These are phyloP conservation scores for Cavenderia fasciculata DNA, from an alignment of 78 protist genomes.

Conservation along the genomic window DNA sequence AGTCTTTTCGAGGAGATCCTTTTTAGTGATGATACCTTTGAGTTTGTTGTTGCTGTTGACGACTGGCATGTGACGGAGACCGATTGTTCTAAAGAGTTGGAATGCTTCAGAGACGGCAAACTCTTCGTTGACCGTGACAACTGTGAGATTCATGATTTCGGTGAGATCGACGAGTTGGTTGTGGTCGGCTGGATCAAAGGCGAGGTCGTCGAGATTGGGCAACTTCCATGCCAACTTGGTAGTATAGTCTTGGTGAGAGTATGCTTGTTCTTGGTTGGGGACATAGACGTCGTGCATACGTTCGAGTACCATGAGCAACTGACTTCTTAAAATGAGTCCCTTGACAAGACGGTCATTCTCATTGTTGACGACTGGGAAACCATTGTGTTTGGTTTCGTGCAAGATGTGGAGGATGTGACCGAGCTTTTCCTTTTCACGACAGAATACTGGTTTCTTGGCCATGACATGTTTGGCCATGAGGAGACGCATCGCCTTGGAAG, in stretches of 20 bases:
- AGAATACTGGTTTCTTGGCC: constrained; percentile 63
- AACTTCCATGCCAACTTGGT: constrained; percentile 63
- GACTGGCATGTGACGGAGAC: constrained; percentile 80
- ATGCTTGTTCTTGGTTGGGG: constrained; percentile 18
- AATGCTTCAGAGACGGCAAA: constrained; percentile 69
- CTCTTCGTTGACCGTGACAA: constrained; percentile 48
- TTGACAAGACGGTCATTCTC: constrained; percentile 38
- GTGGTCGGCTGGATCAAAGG: constrained; percentile 47
- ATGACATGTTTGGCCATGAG: constrained; percentile 53
- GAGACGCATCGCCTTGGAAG: constrained; percentile 51
- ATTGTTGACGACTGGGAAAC: constrained; percentile 82
- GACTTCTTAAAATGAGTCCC: constrained; percentile 59
- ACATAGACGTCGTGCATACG: constrained; percentile 38
- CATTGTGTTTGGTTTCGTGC: constrained; percentile 66
- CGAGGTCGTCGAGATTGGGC: constrained; percentile 27
- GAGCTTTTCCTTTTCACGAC: constrained; percentile 4
- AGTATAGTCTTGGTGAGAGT: constrained; percentile 57
- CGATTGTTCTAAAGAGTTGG: constrained; percentile 78
- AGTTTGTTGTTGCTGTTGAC: constrained; percentile 51
- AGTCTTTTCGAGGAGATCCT: constrained; percentile 66
- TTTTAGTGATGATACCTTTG: constrained; percentile 68
- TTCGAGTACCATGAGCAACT: constrained; percentile 55
- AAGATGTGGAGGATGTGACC: constrained; percentile 26
- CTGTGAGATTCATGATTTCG: constrained; percentile 59
- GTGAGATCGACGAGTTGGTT: constrained; percentile 28